These are phyloP conservation scores for Mucor velutinosus DNA, from an alignment of 371 early-diverging fungal species.

Conservation along the genomic window DNA sequence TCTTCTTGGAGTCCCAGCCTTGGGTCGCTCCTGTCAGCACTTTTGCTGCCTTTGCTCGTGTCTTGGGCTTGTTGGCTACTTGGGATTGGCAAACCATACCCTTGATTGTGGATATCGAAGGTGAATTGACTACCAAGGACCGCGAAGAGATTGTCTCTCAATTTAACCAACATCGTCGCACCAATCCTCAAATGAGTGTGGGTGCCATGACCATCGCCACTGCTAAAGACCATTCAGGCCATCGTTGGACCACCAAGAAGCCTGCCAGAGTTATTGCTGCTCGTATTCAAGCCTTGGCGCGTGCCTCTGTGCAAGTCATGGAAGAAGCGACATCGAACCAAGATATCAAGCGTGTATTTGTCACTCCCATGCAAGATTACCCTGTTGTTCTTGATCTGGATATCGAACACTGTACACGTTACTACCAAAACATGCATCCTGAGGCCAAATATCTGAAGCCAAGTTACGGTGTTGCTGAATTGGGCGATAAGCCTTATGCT, in stretches of 20 bases:
- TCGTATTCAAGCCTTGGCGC: constrained; percentile 66
- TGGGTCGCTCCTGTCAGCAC: constrained; percentile 62
- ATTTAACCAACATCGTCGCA: constrained; percentile 46
- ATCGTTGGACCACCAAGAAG: constrained; percentile 57
- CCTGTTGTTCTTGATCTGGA: constrained; percentile 67
- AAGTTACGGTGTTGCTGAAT: constrained; percentile 30
- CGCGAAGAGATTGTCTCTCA: constrained; percentile 49
- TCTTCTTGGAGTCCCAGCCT: constrained; percentile 70
- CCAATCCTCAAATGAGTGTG: constrained; percentile 46
- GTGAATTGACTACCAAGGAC: constrained; percentile 52
- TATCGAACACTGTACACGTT: constrained; percentile 57
- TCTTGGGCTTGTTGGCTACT: constrained; percentile 65
- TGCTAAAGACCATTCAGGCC: constrained; percentile 58
- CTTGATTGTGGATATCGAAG: constrained; percentile 77
- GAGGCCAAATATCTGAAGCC: constrained; percentile 42
- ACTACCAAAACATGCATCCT: constrained; percentile 60
- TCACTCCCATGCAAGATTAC: constrained; percentile 72
- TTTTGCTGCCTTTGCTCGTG: constrained; percentile 74
- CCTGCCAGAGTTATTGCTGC: constrained; percentile 59
- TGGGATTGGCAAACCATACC: constrained; percentile 81
- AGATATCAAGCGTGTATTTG: constrained; percentile 58
- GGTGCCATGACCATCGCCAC: constrained; percentile 71
- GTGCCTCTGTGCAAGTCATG: constrained; percentile 56
- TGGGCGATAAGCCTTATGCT: constrained; percentile 47
- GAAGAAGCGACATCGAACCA: not conserved